A percentile compares a stretch with the other conserved stretches of the same genome.
phyloP scores from a whole-genome alignment of 345 rosid species.

The Balakata baccata region DNA sequence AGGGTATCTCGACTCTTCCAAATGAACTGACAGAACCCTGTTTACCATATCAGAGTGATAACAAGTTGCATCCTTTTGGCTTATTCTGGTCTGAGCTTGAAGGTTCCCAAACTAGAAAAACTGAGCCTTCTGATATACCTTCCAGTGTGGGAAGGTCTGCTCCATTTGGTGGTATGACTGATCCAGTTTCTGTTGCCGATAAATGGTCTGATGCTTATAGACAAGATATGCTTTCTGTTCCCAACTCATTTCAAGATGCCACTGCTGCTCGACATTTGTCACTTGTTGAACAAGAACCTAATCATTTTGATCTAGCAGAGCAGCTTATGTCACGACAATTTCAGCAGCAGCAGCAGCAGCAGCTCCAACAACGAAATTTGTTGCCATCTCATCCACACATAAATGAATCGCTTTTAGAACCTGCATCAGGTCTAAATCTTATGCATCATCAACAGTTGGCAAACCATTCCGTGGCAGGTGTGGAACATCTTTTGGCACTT shows the following conservation, averaged over 20 bases:
- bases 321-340: conserved; percentile 46
- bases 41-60: conserved; percentile 38
- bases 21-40: conserved; percentile 29
- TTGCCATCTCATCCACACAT: conserved; percentile 37
- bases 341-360: conserved; percentile 48
- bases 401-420: conserved; percentile 43
- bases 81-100: conserved; percentile 66
- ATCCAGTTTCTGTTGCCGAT: conserved; percentile 36
- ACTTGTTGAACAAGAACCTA: conserved; percentile 41
- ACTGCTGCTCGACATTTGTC: conserved; percentile 37
- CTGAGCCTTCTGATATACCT: conserved; percentile 35
- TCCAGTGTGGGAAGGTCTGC: conserved; percentile 29
- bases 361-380: conserved; percentile 42
- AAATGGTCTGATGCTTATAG: conserved; percentile 45
- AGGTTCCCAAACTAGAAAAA: conserved; percentile 37
- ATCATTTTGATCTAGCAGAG: conserved; percentile 44
- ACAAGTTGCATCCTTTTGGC: conserved; percentile 56
- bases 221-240: conserved; percentile 35
- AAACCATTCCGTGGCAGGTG: conserved; percentile 38
- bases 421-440: conserved; percentile 40
- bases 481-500: conserved; percentile 48
- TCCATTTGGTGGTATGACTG: conserved; percentile 34
- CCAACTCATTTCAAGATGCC: conserved; percentile 38
- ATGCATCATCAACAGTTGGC: conserved; percentile 43
- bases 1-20: conserved; percentile 28